Conservation (phyloP, 1,139 yeast genomes). For the Wickerhamiella infanticola region DNA sequence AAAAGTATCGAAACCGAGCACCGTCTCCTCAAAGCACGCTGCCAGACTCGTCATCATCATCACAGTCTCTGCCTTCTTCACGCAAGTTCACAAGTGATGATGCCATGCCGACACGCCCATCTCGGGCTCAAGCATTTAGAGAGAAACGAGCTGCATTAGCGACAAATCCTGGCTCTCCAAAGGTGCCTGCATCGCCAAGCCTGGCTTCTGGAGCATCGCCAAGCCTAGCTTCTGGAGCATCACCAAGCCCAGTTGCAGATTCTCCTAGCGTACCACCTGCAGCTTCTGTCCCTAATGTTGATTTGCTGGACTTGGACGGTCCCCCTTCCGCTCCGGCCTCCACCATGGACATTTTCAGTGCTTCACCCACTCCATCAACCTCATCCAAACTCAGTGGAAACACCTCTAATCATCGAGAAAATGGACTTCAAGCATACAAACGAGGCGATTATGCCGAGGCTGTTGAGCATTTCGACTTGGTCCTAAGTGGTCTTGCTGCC, state of each 20-base stretch:
- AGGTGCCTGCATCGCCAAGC: not conserved
- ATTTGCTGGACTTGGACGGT: slow-evolving; percentile 11
- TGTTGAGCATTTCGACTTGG: slow-evolving; percentile 40
- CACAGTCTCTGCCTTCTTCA: not conserved
- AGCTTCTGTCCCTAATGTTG: slow-evolving; percentile 10
- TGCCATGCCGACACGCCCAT: slow-evolving; percentile 4
- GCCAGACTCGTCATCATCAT: not conserved
- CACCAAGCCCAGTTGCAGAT: not conserved
- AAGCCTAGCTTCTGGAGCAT: not conserved
- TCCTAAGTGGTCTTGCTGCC: slow-evolving; percentile 47
- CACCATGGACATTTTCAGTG: not conserved
- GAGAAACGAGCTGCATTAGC: slow-evolving; percentile 6
- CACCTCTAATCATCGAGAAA: slow-evolving; percentile 38
- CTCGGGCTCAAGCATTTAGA: slow-evolving; percentile 13
- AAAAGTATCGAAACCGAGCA: slow-evolving; percentile 15
- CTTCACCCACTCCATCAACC: slow-evolving; percentile 8
- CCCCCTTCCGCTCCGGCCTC: slow-evolving; percentile 3
- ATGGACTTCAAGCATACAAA: slow-evolving; percentile 49
- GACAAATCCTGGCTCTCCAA: not conserved
- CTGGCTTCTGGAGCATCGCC: not conserved
- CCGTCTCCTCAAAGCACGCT: not conserved
- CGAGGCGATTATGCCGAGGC: slow-evolving; percentile 76
- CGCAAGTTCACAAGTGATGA: slow-evolving; percentile 1
- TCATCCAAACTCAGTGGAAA: slow-evolving; percentile 32
- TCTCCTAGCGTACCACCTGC: slow-evolving; percentile 8